Evolutionary conservation across 164 flowering plant species (phyloP).

Genomic region (Houttuynia cordata): DNA sequence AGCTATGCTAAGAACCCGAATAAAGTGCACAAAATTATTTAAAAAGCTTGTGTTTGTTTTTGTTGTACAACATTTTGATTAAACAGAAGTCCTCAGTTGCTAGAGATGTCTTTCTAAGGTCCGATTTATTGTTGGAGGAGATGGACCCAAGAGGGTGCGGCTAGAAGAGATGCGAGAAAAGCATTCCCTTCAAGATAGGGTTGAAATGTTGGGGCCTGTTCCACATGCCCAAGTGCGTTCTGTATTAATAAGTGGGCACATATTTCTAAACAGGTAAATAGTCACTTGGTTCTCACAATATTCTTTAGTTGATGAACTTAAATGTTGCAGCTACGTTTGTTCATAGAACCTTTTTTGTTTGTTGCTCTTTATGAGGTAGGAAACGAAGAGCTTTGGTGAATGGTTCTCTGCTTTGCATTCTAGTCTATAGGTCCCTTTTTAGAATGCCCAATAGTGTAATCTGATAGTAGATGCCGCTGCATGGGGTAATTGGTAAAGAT

Average conservation of each 20-base stretch:
- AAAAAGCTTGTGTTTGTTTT: background rate
- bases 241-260: constrained; percentile 77
- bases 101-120: constrained; percentile 32
- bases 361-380: too few relatives aligned
- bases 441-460: too few relatives aligned
- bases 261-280: constrained; percentile 74
- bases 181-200: constrained; percentile 88
- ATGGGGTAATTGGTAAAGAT: too few relatives aligned
- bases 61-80: background rate
- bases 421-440: too few relatives aligned
- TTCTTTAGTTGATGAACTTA: background rate
- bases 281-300: background rate
- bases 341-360: too few relatives aligned
- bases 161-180: constrained; percentile 96
- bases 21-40: too few relatives aligned
- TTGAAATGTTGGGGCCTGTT: constrained; percentile 97
- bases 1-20: too few relatives aligned
- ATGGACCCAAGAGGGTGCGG: constrained; percentile 93
- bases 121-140: constrained; percentile 90
- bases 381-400: too few relatives aligned
- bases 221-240: constrained; percentile 91
- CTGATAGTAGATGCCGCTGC: too few relatives aligned
- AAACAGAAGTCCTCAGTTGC: background rate
- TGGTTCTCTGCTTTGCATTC: too few relatives aligned
- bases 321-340: background rate